Conservation (phyloP, 176 grass and related monocot genomes). For the Oryza longistaminata region DNA sequence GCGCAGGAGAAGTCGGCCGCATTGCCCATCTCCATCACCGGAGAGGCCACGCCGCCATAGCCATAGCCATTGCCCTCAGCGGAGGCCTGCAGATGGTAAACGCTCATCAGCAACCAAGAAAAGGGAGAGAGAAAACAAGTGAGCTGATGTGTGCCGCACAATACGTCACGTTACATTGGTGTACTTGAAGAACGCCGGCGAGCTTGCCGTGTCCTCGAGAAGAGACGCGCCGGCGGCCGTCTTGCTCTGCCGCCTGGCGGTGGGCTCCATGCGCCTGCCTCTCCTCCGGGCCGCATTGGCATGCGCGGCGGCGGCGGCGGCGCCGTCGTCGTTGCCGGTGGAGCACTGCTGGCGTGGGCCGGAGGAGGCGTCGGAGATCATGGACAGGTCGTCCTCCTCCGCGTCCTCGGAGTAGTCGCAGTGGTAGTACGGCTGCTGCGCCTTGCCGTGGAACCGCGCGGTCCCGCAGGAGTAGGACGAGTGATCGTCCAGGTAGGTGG, state of each 20-base stretch:
- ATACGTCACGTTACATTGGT: constrained; percentile 32
- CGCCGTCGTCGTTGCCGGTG: constrained; percentile 30
- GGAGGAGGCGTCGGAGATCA: constrained; percentile 97
- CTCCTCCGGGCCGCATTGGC: constrained; percentile 24
- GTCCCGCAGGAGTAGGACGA: constrained; percentile 45
- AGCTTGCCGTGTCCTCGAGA: constrained; percentile 97
- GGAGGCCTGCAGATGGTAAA: constrained; percentile 19
- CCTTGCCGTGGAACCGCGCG: not conserved
- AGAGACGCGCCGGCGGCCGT: constrained; percentile 39
- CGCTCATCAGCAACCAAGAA: not conserved
- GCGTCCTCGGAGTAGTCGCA: constrained; percentile 21
- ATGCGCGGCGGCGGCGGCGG: not conserved
- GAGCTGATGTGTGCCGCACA: not conserved
- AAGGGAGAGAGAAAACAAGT: not conserved
- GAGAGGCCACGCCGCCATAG: not conserved
- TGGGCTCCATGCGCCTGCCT: constrained; percentile 30
- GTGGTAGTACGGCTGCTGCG: constrained; percentile 12
- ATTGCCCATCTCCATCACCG: constrained; percentile 33
- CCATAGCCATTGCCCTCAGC: constrained; percentile 22
- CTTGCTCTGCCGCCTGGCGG: constrained; percentile 41
- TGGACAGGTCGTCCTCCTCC: constrained; percentile 83
- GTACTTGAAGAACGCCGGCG: constrained; percentile 57
- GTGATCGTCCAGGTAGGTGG: constrained; percentile 81
- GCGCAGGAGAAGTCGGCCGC: constrained; percentile 51
- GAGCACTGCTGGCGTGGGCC: constrained; percentile 75